These are phyloP conservation scores for Oryza brachyantha DNA, from an alignment of 176 grass and related monocot genomes.

Conservation along the genomic window DNA sequence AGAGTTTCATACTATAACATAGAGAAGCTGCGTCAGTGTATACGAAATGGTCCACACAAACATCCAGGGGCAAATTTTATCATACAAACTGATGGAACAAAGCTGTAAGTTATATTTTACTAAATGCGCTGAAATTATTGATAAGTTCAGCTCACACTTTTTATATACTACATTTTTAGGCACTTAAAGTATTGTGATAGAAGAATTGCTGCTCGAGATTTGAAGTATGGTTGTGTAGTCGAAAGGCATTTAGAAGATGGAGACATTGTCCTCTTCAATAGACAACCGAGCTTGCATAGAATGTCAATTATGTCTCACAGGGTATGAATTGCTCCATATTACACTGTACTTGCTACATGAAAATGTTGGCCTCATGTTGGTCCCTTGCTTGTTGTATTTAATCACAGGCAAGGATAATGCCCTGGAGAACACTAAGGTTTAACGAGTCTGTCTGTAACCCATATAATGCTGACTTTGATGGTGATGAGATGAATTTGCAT, in stretches of 20 bases:
- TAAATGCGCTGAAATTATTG: constrained; percentile 13
- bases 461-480: constrained; percentile 99
- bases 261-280: constrained; percentile 91
- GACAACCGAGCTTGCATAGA: constrained; percentile 96
- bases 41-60: constrained; percentile 86
- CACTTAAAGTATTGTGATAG: constrained; percentile 75
- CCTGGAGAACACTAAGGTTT: constrained; percentile 98
- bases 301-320: constrained; percentile 99
- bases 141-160: constrained; percentile 14
- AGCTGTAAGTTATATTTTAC: constrained; percentile 56
- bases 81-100: constrained; percentile 57
- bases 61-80: constrained; percentile 93
- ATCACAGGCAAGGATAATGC: constrained; percentile 89
- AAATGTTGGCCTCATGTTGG: constrained; percentile 21
- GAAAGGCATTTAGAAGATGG: constrained; percentile 99
- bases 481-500: constrained; percentile 99
- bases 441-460: constrained; percentile 99
- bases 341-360: constrained; percentile 1
- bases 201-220: constrained; percentile 72
- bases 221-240: constrained; percentile 81
- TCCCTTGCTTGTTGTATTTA: constrained; percentile 30
- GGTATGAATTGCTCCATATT: constrained; percentile 41
- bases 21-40: constrained; percentile 79
- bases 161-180: constrained; percentile 41
- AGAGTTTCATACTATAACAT: constrained; percentile 82